These are phyloP conservation scores for Eucalyptus regnans DNA, from an alignment of 345 rosid species.

Conservation along the genomic window DNA sequence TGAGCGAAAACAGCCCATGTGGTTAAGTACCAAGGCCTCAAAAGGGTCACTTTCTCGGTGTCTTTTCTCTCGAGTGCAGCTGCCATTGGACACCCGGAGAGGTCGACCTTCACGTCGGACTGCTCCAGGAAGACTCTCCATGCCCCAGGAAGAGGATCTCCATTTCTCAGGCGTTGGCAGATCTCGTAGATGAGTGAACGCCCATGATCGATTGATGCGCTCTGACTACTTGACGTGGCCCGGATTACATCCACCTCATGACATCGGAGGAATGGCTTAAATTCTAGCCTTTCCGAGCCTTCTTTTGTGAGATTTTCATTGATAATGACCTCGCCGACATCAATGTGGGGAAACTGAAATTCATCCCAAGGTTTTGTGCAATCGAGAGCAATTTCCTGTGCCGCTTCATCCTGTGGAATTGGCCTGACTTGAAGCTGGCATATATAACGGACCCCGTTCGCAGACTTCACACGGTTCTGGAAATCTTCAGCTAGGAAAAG, in stretches of 20 bases:
- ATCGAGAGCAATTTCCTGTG: slow-evolving; percentile 33
- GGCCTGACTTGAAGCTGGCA: slow-evolving; percentile 46
- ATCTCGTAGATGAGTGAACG: slow-evolving; percentile 55
- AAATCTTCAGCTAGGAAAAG: slow-evolving; percentile 62
- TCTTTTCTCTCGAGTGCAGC: slow-evolving; percentile 18
- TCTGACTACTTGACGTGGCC: slow-evolving; percentile 39
- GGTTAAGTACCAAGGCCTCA: slow-evolving; percentile 39
- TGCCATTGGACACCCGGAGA: slow-evolving; percentile 60
- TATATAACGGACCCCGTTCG: slow-evolving; percentile 32
- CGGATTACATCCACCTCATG: slow-evolving; percentile 40
- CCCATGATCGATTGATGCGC: slow-evolving; percentile 72
- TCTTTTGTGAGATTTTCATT: slow-evolving; percentile 28
- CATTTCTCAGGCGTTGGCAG: slow-evolving; percentile 46
- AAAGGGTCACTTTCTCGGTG: slow-evolving; percentile 19
- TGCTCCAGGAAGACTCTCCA: slow-evolving; percentile 52
- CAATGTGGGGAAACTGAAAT: slow-evolving; percentile 29
- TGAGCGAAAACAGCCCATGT: slow-evolving; percentile 39
- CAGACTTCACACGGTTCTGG: slow-evolving; percentile 28
- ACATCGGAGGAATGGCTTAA: slow-evolving; percentile 37
- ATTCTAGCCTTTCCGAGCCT: slow-evolving; percentile 47
- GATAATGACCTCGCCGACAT: slow-evolving; percentile 34
- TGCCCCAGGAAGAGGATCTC: slow-evolving; percentile 49
- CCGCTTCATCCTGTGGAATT: slow-evolving; percentile 27
- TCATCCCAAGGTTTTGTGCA: slow-evolving; percentile 58
- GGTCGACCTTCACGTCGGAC: slow-evolving; percentile 49